Conservation (phyloP, 768 basidiomycete genomes). For the Plicaturopsis crispa region DNA sequence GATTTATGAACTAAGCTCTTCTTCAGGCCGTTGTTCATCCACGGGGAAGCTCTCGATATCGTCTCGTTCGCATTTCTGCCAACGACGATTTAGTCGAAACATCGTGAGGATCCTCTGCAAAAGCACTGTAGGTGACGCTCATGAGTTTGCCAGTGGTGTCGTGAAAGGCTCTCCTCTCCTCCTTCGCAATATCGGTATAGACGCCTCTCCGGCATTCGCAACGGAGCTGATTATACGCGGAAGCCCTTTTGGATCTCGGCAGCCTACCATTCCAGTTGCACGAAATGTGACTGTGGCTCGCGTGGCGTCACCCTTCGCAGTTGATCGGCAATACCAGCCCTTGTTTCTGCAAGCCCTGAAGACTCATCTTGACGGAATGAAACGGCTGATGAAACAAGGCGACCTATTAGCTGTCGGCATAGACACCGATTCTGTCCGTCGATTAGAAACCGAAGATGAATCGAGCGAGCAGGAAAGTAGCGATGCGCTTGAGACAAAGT, state of each 20-base stretch:
- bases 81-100: constrained; percentile 33
- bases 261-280: constrained; percentile 62
- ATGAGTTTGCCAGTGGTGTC: constrained; percentile 33
- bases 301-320: constrained; percentile 70
- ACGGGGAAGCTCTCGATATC: constrained; percentile 23
- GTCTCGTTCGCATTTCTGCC: constrained; percentile 53
- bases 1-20: constrained; percentile 6
- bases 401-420: constrained; percentile 67
- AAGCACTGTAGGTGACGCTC: no score
- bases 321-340: constrained; percentile 54
- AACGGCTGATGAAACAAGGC: constrained; percentile 58
- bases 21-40: constrained; percentile 45
- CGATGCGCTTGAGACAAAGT: not conserved
- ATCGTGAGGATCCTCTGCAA: constrained; percentile 28
- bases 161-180: constrained; percentile 41
- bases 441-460: constrained; percentile 7
- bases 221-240: constrained; percentile 31
- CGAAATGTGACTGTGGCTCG: constrained; percentile 66
- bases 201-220: constrained; percentile 11
- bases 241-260: constrained; percentile 53
- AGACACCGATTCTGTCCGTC: constrained; percentile 36
- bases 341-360: constrained; percentile 57
- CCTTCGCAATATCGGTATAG: constrained; percentile 40
- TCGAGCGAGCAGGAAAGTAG: not conserved
- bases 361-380: constrained; percentile 46